Evolutionary conservation across 1,284 basidiomycete genomes (phyloP).

Genomic region (Ustilago sp.): DNA sequence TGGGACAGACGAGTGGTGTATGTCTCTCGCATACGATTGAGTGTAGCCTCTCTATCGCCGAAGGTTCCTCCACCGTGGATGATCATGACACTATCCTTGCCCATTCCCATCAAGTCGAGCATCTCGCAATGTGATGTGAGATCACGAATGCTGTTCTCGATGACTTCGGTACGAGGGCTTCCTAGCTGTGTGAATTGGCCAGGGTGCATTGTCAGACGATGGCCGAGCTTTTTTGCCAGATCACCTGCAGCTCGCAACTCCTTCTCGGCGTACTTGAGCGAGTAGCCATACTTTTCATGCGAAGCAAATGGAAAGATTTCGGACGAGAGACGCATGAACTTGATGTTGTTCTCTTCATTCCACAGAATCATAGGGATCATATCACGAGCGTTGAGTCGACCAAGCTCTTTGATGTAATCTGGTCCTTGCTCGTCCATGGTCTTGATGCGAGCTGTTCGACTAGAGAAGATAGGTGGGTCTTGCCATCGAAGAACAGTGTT

Average conservation of each 20-base stretch:
- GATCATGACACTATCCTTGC: conserved; percentile 81
- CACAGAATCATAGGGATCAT: conserved; percentile 78
- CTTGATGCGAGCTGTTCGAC: conserved; percentile 80
- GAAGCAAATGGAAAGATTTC: conserved; percentile 93
- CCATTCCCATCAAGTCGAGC: conserved; percentile 84
- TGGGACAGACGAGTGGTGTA: conserved; percentile 76
- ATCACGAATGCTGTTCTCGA: conserved; percentile 81
- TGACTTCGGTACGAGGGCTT: conserved; percentile 79
- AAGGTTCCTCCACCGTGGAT: conserved; percentile 80
- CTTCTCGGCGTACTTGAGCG: conserved; percentile 77
- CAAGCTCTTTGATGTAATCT: conserved; percentile 82
- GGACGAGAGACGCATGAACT: conserved; percentile 65
- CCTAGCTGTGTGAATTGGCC: conserved; percentile 85
- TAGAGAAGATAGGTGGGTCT: conserved; percentile 81
- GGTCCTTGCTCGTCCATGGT: conserved; percentile 84
- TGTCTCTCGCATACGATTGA: conserved; percentile 80
- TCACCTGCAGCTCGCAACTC: conserved; percentile 76
- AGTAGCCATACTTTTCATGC: conserved; percentile 82
- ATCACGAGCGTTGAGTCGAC: conserved; percentile 77
- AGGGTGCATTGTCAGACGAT: conserved; percentile 86
- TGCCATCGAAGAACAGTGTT: conserved; percentile 82
- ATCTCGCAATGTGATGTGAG: conserved; percentile 86
- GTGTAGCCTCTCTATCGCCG: conserved; percentile 79
- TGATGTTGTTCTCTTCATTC: conserved; percentile 65
- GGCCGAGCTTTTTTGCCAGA: conserved; percentile 80